phyloP scores from a whole-genome alignment of 192 early-diverging fungal genomes.

The Coemansia sp. region DNA sequence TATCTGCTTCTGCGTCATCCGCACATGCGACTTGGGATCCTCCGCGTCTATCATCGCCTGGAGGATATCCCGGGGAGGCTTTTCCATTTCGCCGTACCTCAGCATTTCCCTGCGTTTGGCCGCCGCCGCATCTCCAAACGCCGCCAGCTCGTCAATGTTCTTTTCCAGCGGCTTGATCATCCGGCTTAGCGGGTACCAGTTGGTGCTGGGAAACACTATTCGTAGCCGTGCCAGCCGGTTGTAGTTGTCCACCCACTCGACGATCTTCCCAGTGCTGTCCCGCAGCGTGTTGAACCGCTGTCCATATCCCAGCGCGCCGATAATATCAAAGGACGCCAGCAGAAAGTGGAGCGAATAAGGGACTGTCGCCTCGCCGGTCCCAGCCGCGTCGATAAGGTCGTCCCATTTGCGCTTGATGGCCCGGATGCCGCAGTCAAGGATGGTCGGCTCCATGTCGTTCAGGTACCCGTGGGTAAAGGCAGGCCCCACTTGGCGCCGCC shows the following conservation, averaged over 20 bases:
- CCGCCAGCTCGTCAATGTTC: conserved; percentile 3
- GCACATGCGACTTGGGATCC: conserved; percentile 37
- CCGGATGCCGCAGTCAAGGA: conserved; percentile 10
- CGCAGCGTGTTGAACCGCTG: conserved; percentile 1
- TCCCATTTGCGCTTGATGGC: conserved; percentile 22
- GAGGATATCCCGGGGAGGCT: conserved; percentile 45
- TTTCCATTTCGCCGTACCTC: not conserved
- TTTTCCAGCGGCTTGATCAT: not conserved
- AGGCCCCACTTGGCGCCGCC: conserved; percentile 18
- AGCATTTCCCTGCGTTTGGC: conserved; percentile 13
- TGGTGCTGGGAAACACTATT: not conserved
- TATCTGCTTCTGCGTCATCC: conserved; percentile 39
- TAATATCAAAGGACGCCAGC: conserved; percentile 1
- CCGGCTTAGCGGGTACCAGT: not conserved
- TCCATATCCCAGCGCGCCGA: no score
- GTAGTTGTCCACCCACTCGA: not conserved
- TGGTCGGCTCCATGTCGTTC: not conserved
- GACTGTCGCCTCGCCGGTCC: not conserved
- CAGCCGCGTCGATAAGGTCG: not conserved
- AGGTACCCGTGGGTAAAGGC: conserved; percentile 1
- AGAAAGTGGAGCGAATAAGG: conserved; percentile 14
- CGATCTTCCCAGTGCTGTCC: conserved; percentile 15
- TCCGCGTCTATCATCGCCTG: conserved; percentile 46
- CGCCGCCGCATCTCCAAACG: conserved; percentile 13
- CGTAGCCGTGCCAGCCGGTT: conserved; percentile 1